Base-by-base conservation (phyloP, 129 eudicot species). In the Apium graveolens region DNA sequence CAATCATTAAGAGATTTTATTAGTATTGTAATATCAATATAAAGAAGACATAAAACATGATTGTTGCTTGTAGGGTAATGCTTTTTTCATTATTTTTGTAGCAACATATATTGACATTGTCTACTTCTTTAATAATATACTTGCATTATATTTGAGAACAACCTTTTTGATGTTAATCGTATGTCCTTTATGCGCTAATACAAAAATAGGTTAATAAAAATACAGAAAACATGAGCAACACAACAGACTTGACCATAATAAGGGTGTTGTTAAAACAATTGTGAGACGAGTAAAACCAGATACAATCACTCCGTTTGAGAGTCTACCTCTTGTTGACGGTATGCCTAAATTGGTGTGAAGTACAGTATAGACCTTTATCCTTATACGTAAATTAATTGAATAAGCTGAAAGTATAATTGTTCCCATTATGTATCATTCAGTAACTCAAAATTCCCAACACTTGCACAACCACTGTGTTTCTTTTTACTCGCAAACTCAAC, bases 301-400 rank as follows among this genome's bases (percentile, higher is more conserved):
- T 74, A 93, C 99, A 2, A 68, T 87, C 80, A 91, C 83, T 81
- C 99, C 99, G 79, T 87, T 97, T 12, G 99, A 96, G 21, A 89
- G 78, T 80, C 96, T 92, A 76, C 97, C 99, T 69, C 89, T 92
- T 79, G 82, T 92, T 79, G 99, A 96, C 85, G 99, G 99, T 96
- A 89, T 80, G 78, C 66, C 76, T 32, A 73, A 26, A 60, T 45
- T 48, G 41, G 34, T 48, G 11, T 8, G 8, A 2, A 24, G 9
- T 8, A 24, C 13, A 8, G 9, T 55, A 7, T 24, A 55, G 66
- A n/a, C 31, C 5, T n/a, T n/a, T 38, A 38, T 38, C 41, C 41
- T n/a, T 2, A 57, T n/a, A 7, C 26, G n/a, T 53, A 10, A 57
- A 57, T 7, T 57, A 16, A 57, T n/a, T n/a, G 5, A 24, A 57